Evolutionary conservation across 768 basidiomycete genomes (phyloP).

Genomic region (Boletales sp.): DNA sequence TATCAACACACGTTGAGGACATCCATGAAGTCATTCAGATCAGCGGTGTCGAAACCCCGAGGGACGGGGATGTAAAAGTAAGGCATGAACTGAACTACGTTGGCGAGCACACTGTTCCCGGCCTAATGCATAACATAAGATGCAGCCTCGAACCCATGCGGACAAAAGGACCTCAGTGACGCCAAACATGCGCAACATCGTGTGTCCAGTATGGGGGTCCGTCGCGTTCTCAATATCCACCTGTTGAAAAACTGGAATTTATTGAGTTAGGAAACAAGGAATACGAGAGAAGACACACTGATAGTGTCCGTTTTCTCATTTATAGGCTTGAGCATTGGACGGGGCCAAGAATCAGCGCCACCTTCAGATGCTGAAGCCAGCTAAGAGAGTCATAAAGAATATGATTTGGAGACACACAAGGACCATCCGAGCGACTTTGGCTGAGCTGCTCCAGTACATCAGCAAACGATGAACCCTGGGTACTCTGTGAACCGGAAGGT

Average conservation of each 20-base stretch:
- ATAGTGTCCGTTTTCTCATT: conserved; percentile 64
- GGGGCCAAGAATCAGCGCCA: conserved; percentile 70
- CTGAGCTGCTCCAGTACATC: conserved; percentile 63
- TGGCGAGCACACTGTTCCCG: conserved; percentile 86
- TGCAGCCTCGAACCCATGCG: neutral
- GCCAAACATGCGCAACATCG: conserved; percentile 75
- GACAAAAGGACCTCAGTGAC: conserved; percentile 63
- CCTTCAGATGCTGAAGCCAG: conserved; percentile 59
- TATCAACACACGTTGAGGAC: conserved; percentile 67
- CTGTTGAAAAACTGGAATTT: conserved; percentile 81
- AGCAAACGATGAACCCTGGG: conserved; percentile 46
- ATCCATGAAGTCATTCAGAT: conserved; percentile 59
- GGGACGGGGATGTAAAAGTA: conserved; percentile 93
- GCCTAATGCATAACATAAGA: conserved; percentile 38
- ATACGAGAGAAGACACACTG: conserved; percentile 39
- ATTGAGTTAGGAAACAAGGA: neutral
- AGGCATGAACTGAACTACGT: conserved; percentile 79
- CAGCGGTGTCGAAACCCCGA: conserved; percentile 70
- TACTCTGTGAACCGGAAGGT: conserved; percentile 29
- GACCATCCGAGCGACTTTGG: conserved; percentile 40
- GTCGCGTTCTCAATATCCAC: conserved; percentile 82
- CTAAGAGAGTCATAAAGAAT: neutral
- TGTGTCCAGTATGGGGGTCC: conserved; percentile 37
- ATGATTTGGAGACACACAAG: conserved; percentile 34
- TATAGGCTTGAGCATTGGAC: conserved; percentile 54